Evolutionary conservation across 2,329 filamentous ascomycete species (phyloP).

Genomic region (Nothopassalora personata): DNA sequence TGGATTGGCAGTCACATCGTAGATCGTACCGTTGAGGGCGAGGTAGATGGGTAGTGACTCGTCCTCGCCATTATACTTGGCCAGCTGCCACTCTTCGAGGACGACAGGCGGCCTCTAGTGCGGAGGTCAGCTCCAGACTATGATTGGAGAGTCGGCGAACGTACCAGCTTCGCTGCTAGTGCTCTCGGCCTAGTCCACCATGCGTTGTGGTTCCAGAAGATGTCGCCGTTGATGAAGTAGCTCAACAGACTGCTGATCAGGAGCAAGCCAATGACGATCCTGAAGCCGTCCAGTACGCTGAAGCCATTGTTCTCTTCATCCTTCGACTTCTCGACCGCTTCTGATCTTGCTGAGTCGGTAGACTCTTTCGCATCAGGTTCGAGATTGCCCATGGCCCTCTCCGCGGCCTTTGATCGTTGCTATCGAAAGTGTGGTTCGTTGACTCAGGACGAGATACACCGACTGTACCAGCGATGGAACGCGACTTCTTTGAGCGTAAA

Average conservation of each 20-base stretch:
- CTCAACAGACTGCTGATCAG: slow-evolving; percentile 33
- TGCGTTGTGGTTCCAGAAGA: slow-evolving; percentile 62
- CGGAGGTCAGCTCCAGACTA: slow-evolving; percentile 4
- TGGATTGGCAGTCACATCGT: slow-evolving; percentile 66
- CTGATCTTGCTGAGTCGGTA: neutral
- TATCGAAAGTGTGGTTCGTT: neutral
- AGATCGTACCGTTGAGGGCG: slow-evolving; percentile 81
- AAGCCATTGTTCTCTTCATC: slow-evolving; percentile 4
- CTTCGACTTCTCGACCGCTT: neutral
- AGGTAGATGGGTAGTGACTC: slow-evolving; percentile 75
- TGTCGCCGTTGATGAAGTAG: slow-evolving; percentile 41
- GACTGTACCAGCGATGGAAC: neutral
- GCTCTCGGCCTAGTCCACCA: slow-evolving; percentile 55
- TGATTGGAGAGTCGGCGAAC: neutral
- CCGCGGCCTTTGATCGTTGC: neutral
- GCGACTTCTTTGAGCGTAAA: neutral
- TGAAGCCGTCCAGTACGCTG: slow-evolving; percentile 28
- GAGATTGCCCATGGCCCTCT: neutral
- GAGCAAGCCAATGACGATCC: slow-evolving; percentile 32
- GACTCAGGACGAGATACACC: neutral
- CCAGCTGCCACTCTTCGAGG: slow-evolving; percentile 71
- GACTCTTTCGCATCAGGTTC: neutral
- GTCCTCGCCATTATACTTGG: slow-evolving; percentile 71
- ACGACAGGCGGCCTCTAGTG: slow-evolving; percentile 53
- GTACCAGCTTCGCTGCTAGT: slow-evolving; percentile 14